These are phyloP conservation scores for Oryza punctata DNA, from an alignment of 176 grass and related monocot species.

Conservation along the genomic window DNA sequence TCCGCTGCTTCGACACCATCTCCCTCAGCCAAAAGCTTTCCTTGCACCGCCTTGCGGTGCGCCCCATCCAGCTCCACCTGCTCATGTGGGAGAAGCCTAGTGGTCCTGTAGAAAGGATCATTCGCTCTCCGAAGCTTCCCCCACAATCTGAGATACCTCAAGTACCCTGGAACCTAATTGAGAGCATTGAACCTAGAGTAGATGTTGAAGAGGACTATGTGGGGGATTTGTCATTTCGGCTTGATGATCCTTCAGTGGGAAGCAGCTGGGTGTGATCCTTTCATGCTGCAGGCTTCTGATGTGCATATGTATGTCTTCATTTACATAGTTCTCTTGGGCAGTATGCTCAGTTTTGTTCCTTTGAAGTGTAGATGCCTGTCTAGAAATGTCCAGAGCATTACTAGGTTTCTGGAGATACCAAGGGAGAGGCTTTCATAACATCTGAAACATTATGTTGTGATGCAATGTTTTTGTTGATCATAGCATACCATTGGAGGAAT, in stretches of 20 bases:
- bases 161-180: constrained; percentile 12
- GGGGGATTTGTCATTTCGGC: constrained; percentile 60
- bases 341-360: constrained; percentile 23
- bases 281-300: constrained; percentile 14
- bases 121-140: neutral
- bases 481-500: constrained; percentile 25
- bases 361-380: neutral
- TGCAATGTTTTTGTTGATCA: constrained; percentile 26
- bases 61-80: constrained; percentile 69
- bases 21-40: constrained; percentile 86
- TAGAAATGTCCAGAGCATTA: constrained; percentile 6
- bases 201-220: constrained; percentile 46
- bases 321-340: constrained; percentile 23
- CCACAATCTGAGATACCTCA: constrained; percentile 36
- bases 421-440: neutral
- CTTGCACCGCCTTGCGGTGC: constrained; percentile 62
- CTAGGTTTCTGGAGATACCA: constrained; percentile 8
- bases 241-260: constrained; percentile 59
- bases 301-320: constrained; percentile 26
- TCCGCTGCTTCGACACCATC: constrained; percentile 90
- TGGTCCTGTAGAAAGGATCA: neutral
- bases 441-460: constrained; percentile 31
- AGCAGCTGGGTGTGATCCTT: constrained; percentile 73
- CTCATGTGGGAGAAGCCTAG: constrained; percentile 57
- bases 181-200: constrained; percentile 24